phyloP scores from a whole-genome alignment of 306 rosid genomes.

The apple (Malus domestica) region DNA sequence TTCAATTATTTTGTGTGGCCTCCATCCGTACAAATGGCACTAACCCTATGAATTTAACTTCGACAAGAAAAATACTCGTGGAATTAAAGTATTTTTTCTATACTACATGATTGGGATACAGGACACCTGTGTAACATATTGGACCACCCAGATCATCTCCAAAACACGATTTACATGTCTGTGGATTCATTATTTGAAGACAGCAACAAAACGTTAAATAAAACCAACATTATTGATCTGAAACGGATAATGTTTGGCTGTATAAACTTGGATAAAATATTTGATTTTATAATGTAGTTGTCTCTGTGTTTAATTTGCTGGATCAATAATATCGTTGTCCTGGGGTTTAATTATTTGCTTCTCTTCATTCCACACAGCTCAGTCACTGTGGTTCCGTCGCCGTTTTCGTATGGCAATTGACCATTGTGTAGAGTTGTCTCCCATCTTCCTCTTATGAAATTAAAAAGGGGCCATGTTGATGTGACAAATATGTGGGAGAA shows the following conservation, averaged over 20 bases:
- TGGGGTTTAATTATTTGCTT: not conserved
- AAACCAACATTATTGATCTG: not conserved
- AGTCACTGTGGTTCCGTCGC: no score
- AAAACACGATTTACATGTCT: not conserved
- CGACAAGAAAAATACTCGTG: not conserved
- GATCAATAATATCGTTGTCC: not conserved
- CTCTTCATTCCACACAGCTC: not conserved
- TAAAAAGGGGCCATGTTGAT: not conserved
- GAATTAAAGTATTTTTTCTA: not conserved
- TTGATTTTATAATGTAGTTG: not conserved
- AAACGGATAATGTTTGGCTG: not conserved
- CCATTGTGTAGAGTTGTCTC: no score
- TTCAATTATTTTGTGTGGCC: not conserved
- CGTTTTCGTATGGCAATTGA: no score
- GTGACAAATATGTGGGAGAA: not conserved
- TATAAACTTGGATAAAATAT: not conserved
- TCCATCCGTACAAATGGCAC: not conserved
- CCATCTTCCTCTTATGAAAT: not conserved
- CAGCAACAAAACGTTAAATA: not conserved
- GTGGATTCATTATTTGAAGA: not conserved
- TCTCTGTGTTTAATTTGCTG: not conserved
- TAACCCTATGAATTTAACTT: not conserved
- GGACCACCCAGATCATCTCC: not conserved
- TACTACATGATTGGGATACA: not conserved
- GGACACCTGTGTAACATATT: not conserved